A percentile compares a stretch with the other conserved stretches of the same genome.
Conservation (phyloP, 352 stramenopile genomes). For the Phytophthora podocarpi region DNA sequence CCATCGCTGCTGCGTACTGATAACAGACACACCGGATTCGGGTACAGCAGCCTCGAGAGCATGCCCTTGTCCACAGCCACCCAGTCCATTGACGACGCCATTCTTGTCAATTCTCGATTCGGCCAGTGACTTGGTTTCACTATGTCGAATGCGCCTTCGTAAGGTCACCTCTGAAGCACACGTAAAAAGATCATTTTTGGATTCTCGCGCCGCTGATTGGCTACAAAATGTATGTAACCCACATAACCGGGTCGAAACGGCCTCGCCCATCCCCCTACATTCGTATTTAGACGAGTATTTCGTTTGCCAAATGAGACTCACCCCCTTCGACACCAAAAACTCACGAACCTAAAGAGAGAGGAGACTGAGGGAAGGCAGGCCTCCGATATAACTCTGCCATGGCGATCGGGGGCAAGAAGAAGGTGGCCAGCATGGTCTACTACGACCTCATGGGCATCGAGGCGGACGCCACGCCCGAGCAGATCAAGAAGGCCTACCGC, state of each 20-base stretch:
- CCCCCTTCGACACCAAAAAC: conserved; percentile 22
- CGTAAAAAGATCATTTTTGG: conserved; percentile 17
- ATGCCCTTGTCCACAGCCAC: conserved; percentile 67
- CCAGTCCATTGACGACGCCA: conserved; percentile 38
- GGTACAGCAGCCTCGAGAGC: conserved; percentile 80
- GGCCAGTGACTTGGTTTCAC: conserved; percentile 19
- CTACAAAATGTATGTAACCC: not conserved
- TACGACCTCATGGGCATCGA: conserved; percentile 87
- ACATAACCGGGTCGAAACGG: conserved; percentile 17
- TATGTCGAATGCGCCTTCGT: conserved; percentile 17
- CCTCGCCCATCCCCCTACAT: conserved; percentile 17
- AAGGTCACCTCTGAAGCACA: conserved; percentile 1
- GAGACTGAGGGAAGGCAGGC: not conserved
- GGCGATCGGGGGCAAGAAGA: conserved; percentile 51
- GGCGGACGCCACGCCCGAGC: conserved; percentile 70
- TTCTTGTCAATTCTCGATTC: conserved; percentile 10
- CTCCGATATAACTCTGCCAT: conserved; percentile 15
- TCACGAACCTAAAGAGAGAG: no score
- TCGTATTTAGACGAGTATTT: conserved; percentile 32
- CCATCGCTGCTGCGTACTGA: conserved; percentile 40
- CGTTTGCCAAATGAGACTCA: conserved; percentile 12
- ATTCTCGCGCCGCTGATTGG: conserved; percentile 15
- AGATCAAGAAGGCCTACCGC: conserved; percentile 94
- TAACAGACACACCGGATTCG: conserved; percentile 84
- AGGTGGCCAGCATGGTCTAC: conserved; percentile 73